Evolutionary conservation across 208 protist genomes (phyloP).

Genomic region (Wallacemonas sp.): DNA sequence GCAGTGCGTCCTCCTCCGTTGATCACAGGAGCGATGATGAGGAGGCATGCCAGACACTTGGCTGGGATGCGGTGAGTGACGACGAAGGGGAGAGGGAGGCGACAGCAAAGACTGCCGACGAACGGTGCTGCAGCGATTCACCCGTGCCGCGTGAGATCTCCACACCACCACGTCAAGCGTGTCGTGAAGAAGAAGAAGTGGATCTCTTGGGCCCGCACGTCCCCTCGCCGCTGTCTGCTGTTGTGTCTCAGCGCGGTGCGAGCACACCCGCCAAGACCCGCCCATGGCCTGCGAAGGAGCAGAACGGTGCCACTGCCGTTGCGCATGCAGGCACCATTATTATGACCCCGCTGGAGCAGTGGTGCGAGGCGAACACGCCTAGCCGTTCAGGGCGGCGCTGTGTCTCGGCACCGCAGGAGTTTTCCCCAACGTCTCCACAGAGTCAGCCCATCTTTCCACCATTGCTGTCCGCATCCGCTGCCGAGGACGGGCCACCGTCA

Average conservation of each 20-base stretch:
- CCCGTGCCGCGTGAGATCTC: neutral
- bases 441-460: no score
- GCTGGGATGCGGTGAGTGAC: neutral
- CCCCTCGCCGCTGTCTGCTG: neutral
- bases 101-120: no score
- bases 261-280: constrained; percentile 9
- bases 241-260: neutral
- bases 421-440: no score
- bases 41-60: neutral
- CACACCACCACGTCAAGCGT: no score
- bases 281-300: neutral
- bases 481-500: no score
- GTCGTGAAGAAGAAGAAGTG: neutral
- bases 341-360: no score
- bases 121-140: neutral
- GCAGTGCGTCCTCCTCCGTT: no score
- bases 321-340: no score
- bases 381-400: neutral
- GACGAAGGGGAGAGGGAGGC: neutral
- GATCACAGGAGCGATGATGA: neutral
- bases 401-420: neutral
- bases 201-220: neutral
- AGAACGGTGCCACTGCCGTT: no score
- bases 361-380: no score
- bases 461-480: no score